Base-by-base conservation (phyloP, 2,329 filamentous ascomycete species). In the Venturia nashicola region DNA sequence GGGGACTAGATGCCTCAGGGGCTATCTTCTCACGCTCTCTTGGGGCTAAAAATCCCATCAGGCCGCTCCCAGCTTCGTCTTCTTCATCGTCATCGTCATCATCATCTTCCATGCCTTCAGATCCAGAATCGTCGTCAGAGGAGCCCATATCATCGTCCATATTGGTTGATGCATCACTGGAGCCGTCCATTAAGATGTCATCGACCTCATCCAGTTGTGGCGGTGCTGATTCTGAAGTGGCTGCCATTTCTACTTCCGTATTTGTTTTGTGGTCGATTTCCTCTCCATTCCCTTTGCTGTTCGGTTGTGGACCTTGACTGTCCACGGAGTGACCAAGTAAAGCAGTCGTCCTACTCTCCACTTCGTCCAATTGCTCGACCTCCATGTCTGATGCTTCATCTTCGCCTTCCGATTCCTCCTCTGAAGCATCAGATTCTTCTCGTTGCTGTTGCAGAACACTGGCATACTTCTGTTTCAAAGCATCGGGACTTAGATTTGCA, bases 21-120 rank as follows among this genome's bases (percentile, higher is more conserved):
- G 65, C 8, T 65, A 63, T 63, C 27, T 69, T 65, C 12, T 40
- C 20, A 36, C 62, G 42, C 60, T 62, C 44, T 32, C 27, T 18
- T 2, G 48, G 39, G 18, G 76, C 76, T 66, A 80, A 80, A 65
- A 81, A 80, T 0, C 78, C 79, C 48, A 80, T 67, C 55, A 80
- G 68, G 6, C 76, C 77, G 36, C 70, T 68, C 12, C 71, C 72
- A 51, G 79, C 79, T 12, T 79, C 78, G 3, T 76, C 77, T 11
- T 79, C 78, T 3, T 76, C 77, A n/a, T 77, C 77, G 14, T 72
- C 75, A 1, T 73, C 74, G 2, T 74, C 51, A 4, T 67, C 69
- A 39, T 68, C 68, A n/a, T 64, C 66, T 11, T 48, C n/a, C 32
- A 40, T 34, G 8, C 61, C 57, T 60, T 68, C 68, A 3, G 66